These are phyloP conservation scores for Passiflora organensis DNA, from an alignment of 345 rosid genomes.

Conservation along the genomic window DNA sequence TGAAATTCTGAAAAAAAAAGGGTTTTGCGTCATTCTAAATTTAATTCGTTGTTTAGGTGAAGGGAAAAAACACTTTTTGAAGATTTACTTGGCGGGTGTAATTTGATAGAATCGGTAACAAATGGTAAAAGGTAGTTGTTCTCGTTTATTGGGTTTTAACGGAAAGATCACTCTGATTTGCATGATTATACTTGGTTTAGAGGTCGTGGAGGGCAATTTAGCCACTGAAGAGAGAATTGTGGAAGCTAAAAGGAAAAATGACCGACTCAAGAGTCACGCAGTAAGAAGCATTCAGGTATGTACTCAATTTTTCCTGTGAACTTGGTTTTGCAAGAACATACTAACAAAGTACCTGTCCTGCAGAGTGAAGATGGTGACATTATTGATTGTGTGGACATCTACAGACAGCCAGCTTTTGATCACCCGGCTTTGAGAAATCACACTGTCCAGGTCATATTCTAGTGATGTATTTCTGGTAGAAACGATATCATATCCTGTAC, in stretches of 20 bases:
- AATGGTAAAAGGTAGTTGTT: constrained; percentile 7
- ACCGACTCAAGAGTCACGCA: constrained; percentile 7
- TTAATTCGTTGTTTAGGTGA: background rate
- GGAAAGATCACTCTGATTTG: background rate
- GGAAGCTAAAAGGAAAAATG: constrained; percentile 4
- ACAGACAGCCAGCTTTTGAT: constrained; percentile 47
- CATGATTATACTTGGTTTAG: background rate
- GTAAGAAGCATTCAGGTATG: constrained; percentile 42
- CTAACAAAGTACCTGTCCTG: background rate
- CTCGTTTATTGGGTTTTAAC: background rate
- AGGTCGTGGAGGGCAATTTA: background rate
- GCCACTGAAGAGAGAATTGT: constrained; percentile 1
- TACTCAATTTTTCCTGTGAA: background rate
- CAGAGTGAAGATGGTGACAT: constrained; percentile 53
- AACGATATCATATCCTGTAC: no score
- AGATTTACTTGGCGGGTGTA: background rate
- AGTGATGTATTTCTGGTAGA: no score
- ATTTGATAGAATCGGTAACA: background rate
- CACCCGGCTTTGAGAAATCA: constrained; percentile 46
- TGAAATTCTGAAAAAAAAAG: background rate
- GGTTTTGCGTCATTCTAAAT: background rate
- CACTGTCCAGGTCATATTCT: constrained; percentile 33
- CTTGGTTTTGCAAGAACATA: background rate
- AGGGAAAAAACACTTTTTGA: background rate
- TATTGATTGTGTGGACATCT: constrained; percentile 44